A percentile compares a stretch with the other conserved stretches of the same genome.
Evolutionary conservation across 2,329 filamentous ascomycete species (phyloP).

Genomic region (Phoma sp.): DNA sequence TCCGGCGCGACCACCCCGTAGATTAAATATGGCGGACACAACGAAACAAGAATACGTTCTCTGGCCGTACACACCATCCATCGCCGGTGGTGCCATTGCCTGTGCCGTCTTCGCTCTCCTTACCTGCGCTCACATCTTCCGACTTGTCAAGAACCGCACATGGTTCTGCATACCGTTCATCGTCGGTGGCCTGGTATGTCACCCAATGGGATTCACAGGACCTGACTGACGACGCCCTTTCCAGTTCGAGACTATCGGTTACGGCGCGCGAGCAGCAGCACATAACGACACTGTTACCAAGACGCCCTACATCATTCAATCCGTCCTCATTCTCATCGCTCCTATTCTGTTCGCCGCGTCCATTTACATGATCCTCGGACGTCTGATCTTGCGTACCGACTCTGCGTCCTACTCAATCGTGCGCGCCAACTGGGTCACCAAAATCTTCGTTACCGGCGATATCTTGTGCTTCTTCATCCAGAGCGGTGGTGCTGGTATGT

Average conservation of each 20-base stretch:
- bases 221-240: not conserved
- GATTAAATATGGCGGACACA: slow-evolving; percentile 26
- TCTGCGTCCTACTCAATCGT: slow-evolving; percentile 54
- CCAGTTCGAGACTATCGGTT: slow-evolving; percentile 51
- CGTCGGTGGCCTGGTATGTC: slow-evolving; percentile 57
- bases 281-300: slow-evolving; percentile 40
- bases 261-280: slow-evolving; percentile 37
- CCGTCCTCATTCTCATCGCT: slow-evolving; percentile 51
- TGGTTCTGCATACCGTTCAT: slow-evolving; percentile 61
- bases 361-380: slow-evolving; percentile 56
- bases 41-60: slow-evolving; percentile 30
- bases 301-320: slow-evolving; percentile 49
- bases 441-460: slow-evolving; percentile 63
- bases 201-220: slow-evolving; percentile 16
- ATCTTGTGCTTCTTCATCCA: slow-evolving; percentile 61
- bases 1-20: not conserved
- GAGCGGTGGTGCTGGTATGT: slow-evolving; percentile 55
- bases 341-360: slow-evolving; percentile 56
- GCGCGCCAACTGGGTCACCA: slow-evolving; percentile 56
- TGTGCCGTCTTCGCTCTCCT: slow-evolving; percentile 55
- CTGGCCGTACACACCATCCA: slow-evolving; percentile 54
- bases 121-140: slow-evolving; percentile 53
- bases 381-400: slow-evolving; percentile 51
- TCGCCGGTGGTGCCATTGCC: slow-evolving; percentile 57
- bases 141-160: slow-evolving; percentile 52